phyloP scores from a whole-genome alignment of 768 basidiomycete species.

The Macrocybe gigantea region DNA sequence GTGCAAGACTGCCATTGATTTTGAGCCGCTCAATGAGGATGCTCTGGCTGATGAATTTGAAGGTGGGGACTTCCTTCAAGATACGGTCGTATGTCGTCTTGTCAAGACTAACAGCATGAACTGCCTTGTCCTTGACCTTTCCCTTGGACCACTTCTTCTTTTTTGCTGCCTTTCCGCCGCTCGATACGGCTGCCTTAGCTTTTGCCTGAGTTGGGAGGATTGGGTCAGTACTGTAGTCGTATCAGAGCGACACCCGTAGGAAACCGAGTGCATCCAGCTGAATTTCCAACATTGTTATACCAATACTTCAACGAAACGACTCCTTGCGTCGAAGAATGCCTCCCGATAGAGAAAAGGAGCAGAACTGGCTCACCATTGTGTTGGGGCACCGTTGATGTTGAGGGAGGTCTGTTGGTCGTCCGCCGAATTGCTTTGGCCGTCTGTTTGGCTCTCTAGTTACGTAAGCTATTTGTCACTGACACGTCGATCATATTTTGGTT shows the following conservation, averaged over 20 bases:
- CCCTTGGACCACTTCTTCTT: conserved; percentile 99
- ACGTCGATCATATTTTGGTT: conserved; percentile 22
- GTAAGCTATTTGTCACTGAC: conserved; percentile 24
- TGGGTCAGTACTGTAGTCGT: conserved; percentile 14
- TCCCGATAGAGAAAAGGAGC: conserved; percentile 4
- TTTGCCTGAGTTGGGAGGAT: conserved; percentile 38
- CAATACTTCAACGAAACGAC: not conserved
- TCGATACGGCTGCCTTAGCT: conserved; percentile 73
- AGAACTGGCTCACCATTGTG: conserved; percentile 35
- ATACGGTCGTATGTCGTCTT: conserved; percentile 91
- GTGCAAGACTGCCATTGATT: conserved; percentile 92
- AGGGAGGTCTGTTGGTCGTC: conserved; percentile 15
- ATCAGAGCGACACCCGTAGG: conserved; percentile 27
- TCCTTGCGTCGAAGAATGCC: not conserved
- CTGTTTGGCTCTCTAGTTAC: conserved; percentile 29
- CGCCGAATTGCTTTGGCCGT: conserved; percentile 11
- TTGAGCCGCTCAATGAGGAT: conserved; percentile 99
- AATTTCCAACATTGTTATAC: not conserved
- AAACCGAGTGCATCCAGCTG: conserved; percentile 32
- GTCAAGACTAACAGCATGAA: conserved; percentile 93
- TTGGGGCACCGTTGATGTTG: conserved; percentile 36
- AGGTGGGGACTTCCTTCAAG: conserved; percentile 97
- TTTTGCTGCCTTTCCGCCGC: conserved; percentile 87
- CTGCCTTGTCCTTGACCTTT: conserved; percentile 99
- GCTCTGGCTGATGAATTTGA: conserved; percentile 96